Evolutionary conservation across 306 rosid genomes (phyloP), one percentile per base, ranked within the genome.

Genomic region (Lagenaria siceraria): DNA sequence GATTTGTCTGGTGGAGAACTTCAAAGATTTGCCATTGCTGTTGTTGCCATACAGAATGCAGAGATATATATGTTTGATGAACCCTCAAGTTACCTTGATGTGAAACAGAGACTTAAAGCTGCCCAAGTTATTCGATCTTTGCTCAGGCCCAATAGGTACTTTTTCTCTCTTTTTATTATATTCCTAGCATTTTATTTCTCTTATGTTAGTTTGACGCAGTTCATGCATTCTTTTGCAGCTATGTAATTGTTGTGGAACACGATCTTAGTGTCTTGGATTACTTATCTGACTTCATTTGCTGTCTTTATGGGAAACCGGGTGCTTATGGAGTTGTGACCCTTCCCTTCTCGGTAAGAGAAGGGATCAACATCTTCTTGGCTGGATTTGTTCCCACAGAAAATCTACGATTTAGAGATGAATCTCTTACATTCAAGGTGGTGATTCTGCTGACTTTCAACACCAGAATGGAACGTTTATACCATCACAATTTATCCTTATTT

Each of bases 371-470:
- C 84, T 96, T 96, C 88, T 92, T 96, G 89, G 87, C 98, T 56
- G 99, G 99, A 46, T 96, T 90, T 84, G 98, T 96, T 85, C 99
- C 99, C 46, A 96, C 99, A 19, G 99, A 96, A 85, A 96, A 96
- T 84, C 88, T 92, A 78, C 90, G 97, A 76, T 96, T 96, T 82
- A 90, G 99, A 48, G 98, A 92, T 58, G 98, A 89, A 49, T 88
- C 96, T 29, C 96, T 96, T 61, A 96, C 98, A 78, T 96, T 96
- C 87, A 96, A 89, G 96, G 99, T 90, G 77, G 49, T 35, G 53
- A 35, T 80, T 33, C 43, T 66, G 8, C 49, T 27, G 48, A 14
- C 15, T 56, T n/a, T 43, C 59, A 5, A 42, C 19, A 6, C 33
- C 82, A 63, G 72, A 25, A 36, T 75, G 71, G 55, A 77, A 60